A percentile compares a stretch with the other conserved stretches of the same genome.
These are phyloP conservation scores for Colletotrichum sojae DNA, from an alignment of 2,329 filamentous ascomycete genomes.

Conservation along the genomic window DNA sequence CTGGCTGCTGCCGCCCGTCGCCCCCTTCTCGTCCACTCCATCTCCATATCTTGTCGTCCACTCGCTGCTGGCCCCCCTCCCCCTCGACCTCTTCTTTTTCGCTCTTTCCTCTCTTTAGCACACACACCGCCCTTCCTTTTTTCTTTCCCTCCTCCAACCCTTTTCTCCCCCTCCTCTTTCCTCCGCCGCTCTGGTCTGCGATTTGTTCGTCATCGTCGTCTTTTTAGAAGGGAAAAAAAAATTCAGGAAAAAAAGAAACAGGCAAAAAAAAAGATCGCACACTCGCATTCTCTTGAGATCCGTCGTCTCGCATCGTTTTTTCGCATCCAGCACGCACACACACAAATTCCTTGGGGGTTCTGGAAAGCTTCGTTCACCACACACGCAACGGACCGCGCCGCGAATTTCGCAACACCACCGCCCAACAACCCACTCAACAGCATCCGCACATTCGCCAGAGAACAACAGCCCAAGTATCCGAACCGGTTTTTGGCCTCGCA, in stretches of 20 bases:
- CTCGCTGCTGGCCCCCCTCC: slow-evolving; percentile 46
- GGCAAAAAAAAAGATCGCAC: slow-evolving; percentile 11
- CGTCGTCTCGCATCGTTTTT: slow-evolving; percentile 41
- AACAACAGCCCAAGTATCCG: neutral
- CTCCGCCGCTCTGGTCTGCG: slow-evolving; percentile 44
- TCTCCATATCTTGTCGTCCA: slow-evolving; percentile 47
- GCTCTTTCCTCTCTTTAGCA: slow-evolving; percentile 49
- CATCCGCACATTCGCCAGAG: neutral
- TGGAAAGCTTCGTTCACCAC: slow-evolving; percentile 36
- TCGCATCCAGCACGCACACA: slow-evolving; percentile 16
- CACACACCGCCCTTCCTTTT: slow-evolving; percentile 50
- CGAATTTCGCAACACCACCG: slow-evolving; percentile 35
- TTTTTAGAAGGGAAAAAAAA: slow-evolving; percentile 42
- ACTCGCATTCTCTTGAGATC: slow-evolving; percentile 40
- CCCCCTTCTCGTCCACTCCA: slow-evolving; percentile 49
- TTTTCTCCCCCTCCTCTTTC: slow-evolving; percentile 44
- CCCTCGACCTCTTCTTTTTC: slow-evolving; percentile 48
- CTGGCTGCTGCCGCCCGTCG: slow-evolving; percentile 47
- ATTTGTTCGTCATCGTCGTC: slow-evolving; percentile 48
- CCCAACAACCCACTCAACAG: slow-evolving; percentile 8
- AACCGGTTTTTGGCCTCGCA: neutral
- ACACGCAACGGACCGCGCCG: slow-evolving; percentile 22
- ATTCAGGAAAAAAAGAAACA: slow-evolving; percentile 27
- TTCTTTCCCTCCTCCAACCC: slow-evolving; percentile 46
- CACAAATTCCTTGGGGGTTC: slow-evolving; percentile 28